Evolutionary conservation across 345 rosid genomes (phyloP), one percentile per base, ranked within the genome.

Genomic region (Syzygium aqueum): DNA sequence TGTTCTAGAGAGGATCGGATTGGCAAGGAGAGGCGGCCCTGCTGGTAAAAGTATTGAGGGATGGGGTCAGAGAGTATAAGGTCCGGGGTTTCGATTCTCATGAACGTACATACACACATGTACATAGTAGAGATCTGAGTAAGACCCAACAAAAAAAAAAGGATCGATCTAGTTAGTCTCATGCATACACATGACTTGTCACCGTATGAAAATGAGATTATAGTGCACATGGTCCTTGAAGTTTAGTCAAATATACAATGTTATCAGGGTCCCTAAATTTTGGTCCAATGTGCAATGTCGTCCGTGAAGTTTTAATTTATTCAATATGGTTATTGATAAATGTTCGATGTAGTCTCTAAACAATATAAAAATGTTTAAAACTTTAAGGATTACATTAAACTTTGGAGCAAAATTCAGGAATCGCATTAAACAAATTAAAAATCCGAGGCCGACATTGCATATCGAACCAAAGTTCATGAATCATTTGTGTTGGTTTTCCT

Each of bases 331-430:
- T 33, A 17, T 8, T 5, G 11, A 0, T 33, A 73, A 37, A 33
- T 33, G 0, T 73, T 19, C 11, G 2, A 73, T 9, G 14, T 1
- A 17, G 2, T 19, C 3, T 3, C 3, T 8, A 4, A 0, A 40
- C 3, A 4, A 73, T 19, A 33, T 73, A 22, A 73, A 73, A 1
- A 37, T 19, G 4, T 73, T 73, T 73, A 0, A 19, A 37, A 9
- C 0, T 73, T 73, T 13, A 73, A 1, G 25, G 4, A 10, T 3
- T 0, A 0, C 3, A 0, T 8, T 4, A 1, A 2, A 33, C 3
- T 9, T 37, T 9, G 2, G 1, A 19, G 9, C 46, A 15, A 17
- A 30, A 5, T 17, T 73, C 5, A 33, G 2, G 7, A 7, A 73
- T 9, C 5, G 8, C 3, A 19, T 5, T 2, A 0, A 73, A 33